A percentile compares a stretch with the other conserved stretches of the same genome.
These are phyloP conservation scores for Coelastrella sp. DNA, from an alignment of 139 green algal genomes.

Conservation along the genomic window DNA sequence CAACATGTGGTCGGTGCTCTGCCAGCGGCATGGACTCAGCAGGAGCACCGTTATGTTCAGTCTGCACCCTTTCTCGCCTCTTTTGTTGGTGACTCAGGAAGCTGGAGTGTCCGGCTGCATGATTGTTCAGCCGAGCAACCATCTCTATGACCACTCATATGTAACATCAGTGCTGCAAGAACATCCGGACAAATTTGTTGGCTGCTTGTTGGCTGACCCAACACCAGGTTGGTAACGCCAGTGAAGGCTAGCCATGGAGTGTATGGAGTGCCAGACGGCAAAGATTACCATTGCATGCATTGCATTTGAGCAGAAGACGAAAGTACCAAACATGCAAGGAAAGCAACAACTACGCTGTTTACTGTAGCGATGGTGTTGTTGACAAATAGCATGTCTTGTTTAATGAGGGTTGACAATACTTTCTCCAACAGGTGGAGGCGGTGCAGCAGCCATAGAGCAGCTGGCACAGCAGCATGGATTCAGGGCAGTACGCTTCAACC, in stretches of 20 bases:
- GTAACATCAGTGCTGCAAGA: slow-evolving; percentile 54
- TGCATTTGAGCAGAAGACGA: too few species aligned
- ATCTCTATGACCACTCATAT: slow-evolving; percentile 78
- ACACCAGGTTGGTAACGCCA: slow-evolving; percentile 14
- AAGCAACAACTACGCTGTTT: too few species aligned
- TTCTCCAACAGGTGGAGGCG: slow-evolving; percentile 21
- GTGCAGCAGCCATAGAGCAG: slow-evolving; percentile 47
- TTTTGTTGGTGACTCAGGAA: background rate
- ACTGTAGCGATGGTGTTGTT: background rate
- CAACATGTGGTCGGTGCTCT: background rate
- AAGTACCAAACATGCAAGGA: too few species aligned
- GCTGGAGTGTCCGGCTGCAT: slow-evolving; percentile 62
- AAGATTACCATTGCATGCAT: too few species aligned
- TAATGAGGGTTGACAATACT: background rate
- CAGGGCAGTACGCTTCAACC: slow-evolving; percentile 77
- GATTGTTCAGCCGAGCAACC: slow-evolving; percentile 78
- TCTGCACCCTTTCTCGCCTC: background rate
- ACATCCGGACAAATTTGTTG: slow-evolving; percentile 67
- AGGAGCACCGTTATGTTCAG: background rate
- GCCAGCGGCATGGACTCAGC: background rate
- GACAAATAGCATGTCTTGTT: background rate
- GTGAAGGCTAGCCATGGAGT: too few species aligned
- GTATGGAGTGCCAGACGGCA: too few species aligned
- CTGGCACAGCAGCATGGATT: slow-evolving; percentile 46
- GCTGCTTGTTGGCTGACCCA: slow-evolving; percentile 75